Evolutionary conservation across 2,329 filamentous ascomycete genomes (phyloP), one percentile per base, ranked within the genome.

Genomic region (Curvularia spicifera): DNA sequence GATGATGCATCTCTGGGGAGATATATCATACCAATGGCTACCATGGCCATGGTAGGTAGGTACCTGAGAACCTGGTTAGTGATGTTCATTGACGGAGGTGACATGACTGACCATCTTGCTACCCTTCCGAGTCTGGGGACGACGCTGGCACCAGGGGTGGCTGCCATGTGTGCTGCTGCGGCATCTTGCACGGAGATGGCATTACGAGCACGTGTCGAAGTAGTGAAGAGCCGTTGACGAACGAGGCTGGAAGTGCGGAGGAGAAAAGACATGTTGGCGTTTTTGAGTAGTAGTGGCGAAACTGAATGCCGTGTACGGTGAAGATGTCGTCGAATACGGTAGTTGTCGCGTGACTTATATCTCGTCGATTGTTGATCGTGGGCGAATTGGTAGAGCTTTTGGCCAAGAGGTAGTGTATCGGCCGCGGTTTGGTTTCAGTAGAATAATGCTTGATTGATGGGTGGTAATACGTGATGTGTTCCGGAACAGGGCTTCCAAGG

Each of bases 21-120:
- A 48, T 66, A 71, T 57, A 67, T 64, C 67, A 71, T 74, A 61
- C 71, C 70, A 29, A 71, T 53, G 59, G 73, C 71, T 45, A 74
- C 65, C 37, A 68, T 59, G 24, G 71, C 72, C 73, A 76, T 76
- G 44, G 72, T 68, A 31, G 73, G 73, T 9, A 76, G 68, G 58
- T 74, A 74, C 71, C 71, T 73, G 20, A 20, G 31, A 35, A 5
- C 18, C 15, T 31, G 28, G 54, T 63, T 47, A 63, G 60, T 28
- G 22, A 9, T 55, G 51, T 6, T 37, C 2, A 44, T 18, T 7
- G 2, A 24, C 53, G n/a, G 8, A 24, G 5, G 10, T 33, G 24
- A 18, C 29, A 20, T n/a, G 9, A 56, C 65, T 29, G 66, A 76
- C 73, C 73, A 75, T 69, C 57, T 62, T 57, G 67, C 71, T 56